Evolutionary conservation across 1,284 basidiomycete genomes (phyloP).

Genomic region (Microstroma glucosiphilum): DNA sequence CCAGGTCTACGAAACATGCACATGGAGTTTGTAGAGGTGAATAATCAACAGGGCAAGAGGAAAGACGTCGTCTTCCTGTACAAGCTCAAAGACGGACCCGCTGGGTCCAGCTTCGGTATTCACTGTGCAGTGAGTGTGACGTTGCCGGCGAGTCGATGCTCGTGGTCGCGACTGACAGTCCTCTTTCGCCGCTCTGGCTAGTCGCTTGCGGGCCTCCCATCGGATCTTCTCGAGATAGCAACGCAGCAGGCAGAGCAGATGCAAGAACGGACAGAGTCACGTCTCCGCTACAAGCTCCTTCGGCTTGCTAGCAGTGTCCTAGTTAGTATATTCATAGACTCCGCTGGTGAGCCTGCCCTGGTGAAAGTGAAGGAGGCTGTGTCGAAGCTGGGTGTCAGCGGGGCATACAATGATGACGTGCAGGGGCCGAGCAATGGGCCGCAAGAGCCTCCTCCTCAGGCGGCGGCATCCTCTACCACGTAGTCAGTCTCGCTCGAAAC

Average conservation of each 20-base stretch:
- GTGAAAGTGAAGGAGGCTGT: neutral
- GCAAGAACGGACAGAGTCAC: neutral
- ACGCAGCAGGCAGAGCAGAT: neutral
- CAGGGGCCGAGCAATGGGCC: too few species aligned
- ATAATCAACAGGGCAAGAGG: slow-evolving; percentile 2
- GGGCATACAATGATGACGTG: neutral
- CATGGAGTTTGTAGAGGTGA: slow-evolving; percentile 31
- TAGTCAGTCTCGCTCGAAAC: too few species aligned
- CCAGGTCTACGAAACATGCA: slow-evolving; percentile 26
- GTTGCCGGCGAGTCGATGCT: too few species aligned
- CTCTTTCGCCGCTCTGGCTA: too few species aligned
- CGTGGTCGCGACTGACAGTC: too few species aligned
- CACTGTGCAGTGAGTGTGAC: slow-evolving; percentile 27
- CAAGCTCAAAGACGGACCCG: slow-evolving; percentile 30
- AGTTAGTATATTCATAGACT: too few species aligned
- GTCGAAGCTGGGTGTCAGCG: neutral
- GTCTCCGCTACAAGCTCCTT: neutral
- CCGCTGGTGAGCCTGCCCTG: neutral
- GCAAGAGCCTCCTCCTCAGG: too few species aligned
- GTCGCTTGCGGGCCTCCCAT: slow-evolving; percentile 29
- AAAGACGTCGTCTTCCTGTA: slow-evolving; percentile 43
- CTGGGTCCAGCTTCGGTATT: slow-evolving; percentile 40
- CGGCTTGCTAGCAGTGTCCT: too few species aligned
- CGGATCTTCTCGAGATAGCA: neutral
- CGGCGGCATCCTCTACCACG: too few species aligned